Percentiles rank a stretch among this genome's conserved stretches.
Conservation (phyloP, 768 basidiomycete species). For the Leccinum aurantiacum region DNA sequence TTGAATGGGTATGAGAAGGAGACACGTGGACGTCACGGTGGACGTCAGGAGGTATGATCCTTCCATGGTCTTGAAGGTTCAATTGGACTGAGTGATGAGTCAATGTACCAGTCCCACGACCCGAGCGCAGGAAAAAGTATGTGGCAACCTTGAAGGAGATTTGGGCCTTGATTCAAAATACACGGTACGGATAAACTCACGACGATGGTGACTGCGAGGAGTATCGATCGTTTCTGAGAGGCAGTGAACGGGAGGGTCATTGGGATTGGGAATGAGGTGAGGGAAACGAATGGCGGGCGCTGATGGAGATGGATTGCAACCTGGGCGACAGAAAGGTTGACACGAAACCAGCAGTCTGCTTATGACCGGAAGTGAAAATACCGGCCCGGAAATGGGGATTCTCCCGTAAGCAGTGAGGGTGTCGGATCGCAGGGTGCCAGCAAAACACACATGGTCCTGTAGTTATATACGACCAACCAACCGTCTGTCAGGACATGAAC, state of each 20-base stretch:
- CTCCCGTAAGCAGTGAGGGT: neutral
- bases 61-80: conserved; percentile 3
- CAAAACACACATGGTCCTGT: neutral
- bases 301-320: neutral
- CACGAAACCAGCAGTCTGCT: neutral
- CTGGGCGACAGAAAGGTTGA: neutral
- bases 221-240: conserved; percentile 31
- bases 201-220: conserved; percentile 27
- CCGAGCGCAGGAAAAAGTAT: conserved; percentile 24
- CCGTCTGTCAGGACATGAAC: too few relatives aligned
- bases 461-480: neutral
- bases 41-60: neutral
- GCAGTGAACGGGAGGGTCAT: conserved; percentile 30
- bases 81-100: conserved; percentile 3
- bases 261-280: neutral
- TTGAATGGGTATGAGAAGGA: neutral
- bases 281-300: neutral
- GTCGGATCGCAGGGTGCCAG: neutral
- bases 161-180: neutral
- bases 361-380: conserved; percentile 1
- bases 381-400: too few relatives aligned
- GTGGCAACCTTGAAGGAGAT: conserved; percentile 16
- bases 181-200: conserved; percentile 12
- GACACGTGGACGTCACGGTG: neutral
- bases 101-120: conserved; percentile 2